Evolutionary conservation across 2,329 filamentous ascomycete genomes (phyloP), one percentile per base, ranked within the genome.

Genomic region (Hypoxylon sp.): DNA sequence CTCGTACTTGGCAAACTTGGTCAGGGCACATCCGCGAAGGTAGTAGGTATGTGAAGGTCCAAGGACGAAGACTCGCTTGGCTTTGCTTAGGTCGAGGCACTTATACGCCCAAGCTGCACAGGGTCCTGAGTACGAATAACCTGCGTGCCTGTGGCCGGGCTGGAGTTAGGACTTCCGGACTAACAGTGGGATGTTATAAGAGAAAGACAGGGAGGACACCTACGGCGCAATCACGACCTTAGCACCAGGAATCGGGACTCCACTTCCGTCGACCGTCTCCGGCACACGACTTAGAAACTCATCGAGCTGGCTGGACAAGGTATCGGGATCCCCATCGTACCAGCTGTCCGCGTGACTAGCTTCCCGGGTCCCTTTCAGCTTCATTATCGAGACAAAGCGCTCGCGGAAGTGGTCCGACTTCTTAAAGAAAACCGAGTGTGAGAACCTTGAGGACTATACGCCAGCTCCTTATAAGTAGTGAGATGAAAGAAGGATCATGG

Each of bases 81-180:
- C 91, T 68, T 89, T 88, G 66, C 89, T 91, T 62, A 98, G 86
- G 79, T 98, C 94, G 54, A 97, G 89, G 6, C 88, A 88, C 80
- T 93, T 96, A 82, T 98, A 99, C 7, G 96, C 96, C 90, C 93
- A 98, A 47, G 94, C 96, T 47, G 96, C 96, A 73, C 93, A 95
- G 42, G 91, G 88, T 6, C 96, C 96, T 3, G 96, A 99, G 84
- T 95, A 98, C 1, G 88, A 84, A 82, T 97, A 99, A 68, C 96
- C 96, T 66, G 96, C 96, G 80, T 99, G 96, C 67, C 95, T 98
- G 73, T 32, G 60, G 51, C 57, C 37, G 51, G 68, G 47, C 31
- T 55, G 51, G 32, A 47, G 65, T 70, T 58, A 72, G 68, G 55
- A 57, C 37, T 54, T 57, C 35, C 47, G 55, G 19, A 48, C 51